These are phyloP conservation scores for Sinapis alba DNA, from an alignment of 441 rosid species.

Conservation along the genomic window DNA sequence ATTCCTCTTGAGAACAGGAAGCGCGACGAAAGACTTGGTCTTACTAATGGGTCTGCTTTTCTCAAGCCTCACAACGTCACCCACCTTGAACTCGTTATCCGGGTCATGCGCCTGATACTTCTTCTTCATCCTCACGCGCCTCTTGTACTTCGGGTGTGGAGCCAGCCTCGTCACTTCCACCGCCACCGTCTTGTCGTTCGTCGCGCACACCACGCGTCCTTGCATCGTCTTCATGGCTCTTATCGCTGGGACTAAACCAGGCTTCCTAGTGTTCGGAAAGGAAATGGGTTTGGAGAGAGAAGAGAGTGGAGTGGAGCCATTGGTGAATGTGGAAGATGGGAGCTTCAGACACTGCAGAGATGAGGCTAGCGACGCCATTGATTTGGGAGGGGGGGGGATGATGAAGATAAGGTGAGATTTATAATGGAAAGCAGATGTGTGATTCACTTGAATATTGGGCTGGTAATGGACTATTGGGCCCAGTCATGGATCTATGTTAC, in stretches of 20 bases:
- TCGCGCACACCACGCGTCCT: slow-evolving; percentile 80
- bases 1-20: slow-evolving; percentile 9
- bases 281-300: slow-evolving; percentile 41
- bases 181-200: slow-evolving; percentile 80
- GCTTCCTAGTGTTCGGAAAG: slow-evolving; percentile 14
- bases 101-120: slow-evolving; percentile 94
- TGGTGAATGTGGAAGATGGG: slow-evolving; percentile 51
- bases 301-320: slow-evolving; percentile 52
- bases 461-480: background rate
- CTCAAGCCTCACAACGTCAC: slow-evolving; percentile 68
- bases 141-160: slow-evolving; percentile 85
- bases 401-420: background rate
- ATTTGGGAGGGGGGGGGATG: background rate
- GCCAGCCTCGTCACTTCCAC: slow-evolving; percentile 64
- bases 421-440: background rate
- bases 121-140: slow-evolving; percentile 85
- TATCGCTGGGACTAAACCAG: background rate
- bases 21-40: slow-evolving; percentile 56
- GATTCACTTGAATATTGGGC: background rate
- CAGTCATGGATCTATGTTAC: background rate
- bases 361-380: slow-evolving; percentile 51
- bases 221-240: slow-evolving; percentile 71
- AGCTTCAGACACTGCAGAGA: slow-evolving; percentile 58
- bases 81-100: slow-evolving; percentile 72
- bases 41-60: slow-evolving; percentile 79